phyloP scores from a whole-genome alignment of 768 basidiomycete species.

The Phallus indusiatus region DNA sequence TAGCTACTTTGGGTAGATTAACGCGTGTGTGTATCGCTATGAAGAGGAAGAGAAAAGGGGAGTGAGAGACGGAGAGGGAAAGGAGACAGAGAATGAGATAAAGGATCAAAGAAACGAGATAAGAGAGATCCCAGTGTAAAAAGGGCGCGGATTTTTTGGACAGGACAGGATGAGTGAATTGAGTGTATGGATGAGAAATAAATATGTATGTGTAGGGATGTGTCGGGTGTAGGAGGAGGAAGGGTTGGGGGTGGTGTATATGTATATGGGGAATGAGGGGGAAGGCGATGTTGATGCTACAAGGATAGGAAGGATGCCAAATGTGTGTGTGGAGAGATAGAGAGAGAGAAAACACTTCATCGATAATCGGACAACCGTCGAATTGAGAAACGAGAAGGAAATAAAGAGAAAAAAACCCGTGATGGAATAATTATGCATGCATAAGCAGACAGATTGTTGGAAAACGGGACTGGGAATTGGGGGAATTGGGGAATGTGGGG shows the following conservation, averaged over 20 bases:
- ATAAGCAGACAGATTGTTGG: not conserved
- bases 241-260: not conserved
- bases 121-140: too few relatives aligned
- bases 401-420: not conserved
- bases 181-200: not conserved
- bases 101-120: too few relatives aligned
- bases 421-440: not conserved
- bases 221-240: not conserved
- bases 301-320: not conserved
- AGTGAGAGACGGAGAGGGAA: too few relatives aligned
- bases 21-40: too few relatives aligned
- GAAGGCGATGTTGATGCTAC: not conserved
- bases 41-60: too few relatives aligned
- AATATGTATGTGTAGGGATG: not conserved
- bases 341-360: not conserved
- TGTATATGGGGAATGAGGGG: too few relatives aligned
- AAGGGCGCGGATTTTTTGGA: too few relatives aligned
- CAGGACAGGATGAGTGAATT: not conserved
- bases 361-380: not conserved
- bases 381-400: not conserved
- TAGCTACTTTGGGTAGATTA: too few relatives aligned
- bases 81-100: too few relatives aligned
- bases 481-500: too few relatives aligned
- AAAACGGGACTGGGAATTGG: too few relatives aligned
- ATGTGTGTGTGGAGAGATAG: too few relatives aligned